A percentile compares a stretch with the other conserved stretches of the same genome.
phyloP scores from a whole-genome alignment of 2,329 filamentous ascomycete species.

The Colletotrichum simmondsii region DNA sequence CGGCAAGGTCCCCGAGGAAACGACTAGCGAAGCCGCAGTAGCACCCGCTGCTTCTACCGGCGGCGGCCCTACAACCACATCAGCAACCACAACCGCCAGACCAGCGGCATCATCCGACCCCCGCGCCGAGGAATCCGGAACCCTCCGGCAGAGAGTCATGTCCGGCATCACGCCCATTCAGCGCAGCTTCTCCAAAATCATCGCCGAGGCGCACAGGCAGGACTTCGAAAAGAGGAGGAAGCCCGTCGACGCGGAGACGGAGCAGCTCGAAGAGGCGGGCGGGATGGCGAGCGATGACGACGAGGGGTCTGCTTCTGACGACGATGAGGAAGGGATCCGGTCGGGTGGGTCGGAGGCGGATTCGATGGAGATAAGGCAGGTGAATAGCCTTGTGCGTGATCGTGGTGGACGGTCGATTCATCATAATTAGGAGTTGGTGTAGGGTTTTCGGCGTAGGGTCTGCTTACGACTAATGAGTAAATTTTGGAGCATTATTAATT shows the following conservation, averaged over 20 bases:
- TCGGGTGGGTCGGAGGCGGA: constrained; percentile 28
- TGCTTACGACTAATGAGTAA: neutral
- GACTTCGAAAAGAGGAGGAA: constrained; percentile 87
- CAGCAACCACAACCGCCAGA: constrained; percentile 13
- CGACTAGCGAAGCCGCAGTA: constrained; percentile 21
- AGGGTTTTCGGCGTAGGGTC: too few relatives aligned
- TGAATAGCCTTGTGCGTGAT: constrained; percentile 31
- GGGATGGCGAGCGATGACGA: constrained; percentile 40
- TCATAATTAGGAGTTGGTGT: neutral
- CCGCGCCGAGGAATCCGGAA: constrained; percentile 35
- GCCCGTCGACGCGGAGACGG: constrained; percentile 38
- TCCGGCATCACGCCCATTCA: constrained; percentile 35
- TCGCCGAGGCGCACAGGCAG: constrained; percentile 86
- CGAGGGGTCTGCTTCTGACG: constrained; percentile 40
- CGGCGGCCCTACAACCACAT: neutral
- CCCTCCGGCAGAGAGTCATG: constrained; percentile 40
- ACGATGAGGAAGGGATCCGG: constrained; percentile 46
- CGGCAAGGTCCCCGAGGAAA: constrained; percentile 17
- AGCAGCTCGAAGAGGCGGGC: constrained; percentile 38
- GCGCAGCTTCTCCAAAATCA: constrained; percentile 66
- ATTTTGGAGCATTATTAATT: neutral
- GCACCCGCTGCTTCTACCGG: neutral
- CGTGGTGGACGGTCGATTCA: constrained; percentile 29
- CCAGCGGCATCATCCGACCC: constrained; percentile 32
- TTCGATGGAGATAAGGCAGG: constrained; percentile 43